phyloP scores from a whole-genome alignment of 495 filamentous ascomycete species.

The Parmelia sp. region DNA sequence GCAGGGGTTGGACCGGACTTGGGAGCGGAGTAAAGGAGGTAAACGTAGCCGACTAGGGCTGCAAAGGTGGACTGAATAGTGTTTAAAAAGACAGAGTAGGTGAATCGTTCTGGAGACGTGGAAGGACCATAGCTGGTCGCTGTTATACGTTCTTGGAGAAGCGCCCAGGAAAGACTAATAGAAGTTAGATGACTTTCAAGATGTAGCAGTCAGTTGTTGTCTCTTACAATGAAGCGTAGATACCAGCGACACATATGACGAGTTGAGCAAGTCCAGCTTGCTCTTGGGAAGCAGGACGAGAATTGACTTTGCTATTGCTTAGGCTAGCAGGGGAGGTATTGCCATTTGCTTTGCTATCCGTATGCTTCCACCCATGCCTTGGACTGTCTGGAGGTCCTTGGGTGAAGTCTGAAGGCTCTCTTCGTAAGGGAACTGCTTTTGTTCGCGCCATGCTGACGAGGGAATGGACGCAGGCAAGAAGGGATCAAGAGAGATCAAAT shows the following conservation, averaged over 20 bases:
- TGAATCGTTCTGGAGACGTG: constrained; percentile 58
- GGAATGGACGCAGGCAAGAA: not conserved
- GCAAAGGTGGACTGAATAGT: constrained; percentile 93
- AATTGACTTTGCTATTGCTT: constrained; percentile 38
- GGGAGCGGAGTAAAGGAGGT: constrained; percentile 65
- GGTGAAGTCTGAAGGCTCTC: constrained; percentile 57
- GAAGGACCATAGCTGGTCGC: constrained; percentile 75
- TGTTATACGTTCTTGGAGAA: constrained; percentile 95
- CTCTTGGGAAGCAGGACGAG: constrained; percentile 33
- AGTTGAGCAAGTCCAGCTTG: constrained; percentile 61
- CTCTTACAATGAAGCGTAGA: constrained; percentile 90
- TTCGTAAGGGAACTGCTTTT: constrained; percentile 59
- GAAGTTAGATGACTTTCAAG: constrained; percentile 6
- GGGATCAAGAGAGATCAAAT: constrained; percentile 3
- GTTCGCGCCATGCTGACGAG: constrained; percentile 55
- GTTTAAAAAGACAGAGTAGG: constrained; percentile 88
- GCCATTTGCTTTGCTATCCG: constrained; percentile 32
- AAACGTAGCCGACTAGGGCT: constrained; percentile 68
- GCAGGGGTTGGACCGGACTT: constrained; percentile 47
- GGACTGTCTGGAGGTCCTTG: constrained; percentile 36
- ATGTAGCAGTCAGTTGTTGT: not conserved
- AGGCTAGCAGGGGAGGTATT: constrained; percentile 16
- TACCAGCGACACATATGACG: constrained; percentile 80
- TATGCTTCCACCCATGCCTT: constrained; percentile 26
- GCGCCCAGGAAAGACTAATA: constrained; percentile 83